phyloP scores from a whole-genome alignment of 2,329 filamentous ascomycete genomes.

The Blastomyces gilchristii region DNA sequence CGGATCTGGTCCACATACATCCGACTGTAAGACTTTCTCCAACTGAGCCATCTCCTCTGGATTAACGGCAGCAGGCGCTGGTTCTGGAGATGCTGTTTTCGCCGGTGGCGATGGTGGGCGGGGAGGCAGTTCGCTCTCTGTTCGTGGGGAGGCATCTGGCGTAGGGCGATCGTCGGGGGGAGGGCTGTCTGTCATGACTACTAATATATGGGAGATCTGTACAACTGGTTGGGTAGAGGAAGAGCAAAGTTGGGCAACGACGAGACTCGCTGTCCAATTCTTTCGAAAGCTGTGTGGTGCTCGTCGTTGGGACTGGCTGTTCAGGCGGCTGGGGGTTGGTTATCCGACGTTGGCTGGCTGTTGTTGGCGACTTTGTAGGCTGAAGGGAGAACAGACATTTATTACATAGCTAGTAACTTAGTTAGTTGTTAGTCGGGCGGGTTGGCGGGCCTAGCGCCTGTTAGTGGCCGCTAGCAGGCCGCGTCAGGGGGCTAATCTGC shows the following conservation, averaged over 20 bases:
- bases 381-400: background rate
- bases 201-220: background rate
- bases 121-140: conserved; percentile 24
- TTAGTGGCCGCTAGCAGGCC: too few relatives aligned
- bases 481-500: too few relatives aligned
- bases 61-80: conserved; percentile 16
- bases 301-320: background rate
- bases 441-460: too few relatives aligned
- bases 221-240: background rate
- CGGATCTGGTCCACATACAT: conserved; percentile 26
- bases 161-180: conserved; percentile 23
- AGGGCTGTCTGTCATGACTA: conserved; percentile 24
- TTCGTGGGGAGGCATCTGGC: conserved; percentile 16
- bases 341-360: background rate
- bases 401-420: fast-evolving
- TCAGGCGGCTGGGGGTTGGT: background rate
- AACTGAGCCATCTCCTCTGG: conserved; percentile 31
- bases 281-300: background rate
- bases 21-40: conserved; percentile 39
- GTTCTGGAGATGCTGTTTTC: background rate
- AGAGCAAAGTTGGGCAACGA: background rate
- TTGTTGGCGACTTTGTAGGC: background rate
- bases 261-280: background rate
- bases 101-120: background rate
- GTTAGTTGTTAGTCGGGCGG: too few relatives aligned